phyloP scores from a whole-genome alignment of 495 filamentous ascomycete genomes.

The Ramalina intermedia region DNA sequence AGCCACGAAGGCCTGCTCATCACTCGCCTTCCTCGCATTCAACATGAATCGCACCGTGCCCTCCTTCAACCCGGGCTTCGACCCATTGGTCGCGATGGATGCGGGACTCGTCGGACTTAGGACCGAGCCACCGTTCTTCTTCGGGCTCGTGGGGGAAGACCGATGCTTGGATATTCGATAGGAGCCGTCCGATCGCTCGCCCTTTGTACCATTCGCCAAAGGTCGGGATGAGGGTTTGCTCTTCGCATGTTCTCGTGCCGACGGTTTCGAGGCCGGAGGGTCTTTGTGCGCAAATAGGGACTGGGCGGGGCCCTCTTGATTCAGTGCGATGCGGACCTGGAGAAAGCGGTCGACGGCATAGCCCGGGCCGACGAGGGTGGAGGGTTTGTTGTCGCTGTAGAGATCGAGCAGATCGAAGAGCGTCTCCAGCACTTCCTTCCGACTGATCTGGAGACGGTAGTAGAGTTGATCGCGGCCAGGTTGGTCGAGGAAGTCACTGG shows the following conservation, averaged over 20 bases:
- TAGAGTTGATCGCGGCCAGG: slow-evolving; percentile 26
- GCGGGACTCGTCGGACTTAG: slow-evolving; percentile 14
- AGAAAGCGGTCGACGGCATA: slow-evolving; percentile 66
- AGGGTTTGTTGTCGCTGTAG: slow-evolving; percentile 63
- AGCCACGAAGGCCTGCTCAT: slow-evolving; percentile 52
- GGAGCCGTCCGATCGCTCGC: slow-evolving; percentile 3
- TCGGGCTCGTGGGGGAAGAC: slow-evolving; percentile 9
- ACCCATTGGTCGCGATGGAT: slow-evolving; percentile 24
- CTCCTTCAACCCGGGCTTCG: slow-evolving; percentile 43
- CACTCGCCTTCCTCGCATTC: slow-evolving; percentile 57
- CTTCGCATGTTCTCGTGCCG: background rate
- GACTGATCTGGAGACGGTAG: slow-evolving; percentile 41
- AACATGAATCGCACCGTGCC: slow-evolving; percentile 86
- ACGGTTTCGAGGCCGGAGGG: background rate
- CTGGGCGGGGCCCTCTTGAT: slow-evolving; percentile 54
- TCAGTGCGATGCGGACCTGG: slow-evolving; percentile 69
- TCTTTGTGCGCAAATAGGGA: slow-evolving; percentile 14
- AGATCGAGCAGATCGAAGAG: slow-evolving; percentile 78
- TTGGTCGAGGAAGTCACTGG: slow-evolving; percentile 25
- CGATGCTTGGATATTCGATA: slow-evolving; percentile 4
- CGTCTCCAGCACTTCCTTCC: slow-evolving; percentile 67
- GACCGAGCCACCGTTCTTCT: slow-evolving; percentile 12
- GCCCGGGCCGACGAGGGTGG: slow-evolving; percentile 55
- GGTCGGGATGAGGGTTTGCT: background rate
- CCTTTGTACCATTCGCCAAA: background rate